A percentile compares a stretch with the other conserved stretches of the same genome.
These are phyloP conservation scores for Dionaea muscipula DNA, from an alignment of 179 eudicot genomes.

Conservation along the genomic window DNA sequence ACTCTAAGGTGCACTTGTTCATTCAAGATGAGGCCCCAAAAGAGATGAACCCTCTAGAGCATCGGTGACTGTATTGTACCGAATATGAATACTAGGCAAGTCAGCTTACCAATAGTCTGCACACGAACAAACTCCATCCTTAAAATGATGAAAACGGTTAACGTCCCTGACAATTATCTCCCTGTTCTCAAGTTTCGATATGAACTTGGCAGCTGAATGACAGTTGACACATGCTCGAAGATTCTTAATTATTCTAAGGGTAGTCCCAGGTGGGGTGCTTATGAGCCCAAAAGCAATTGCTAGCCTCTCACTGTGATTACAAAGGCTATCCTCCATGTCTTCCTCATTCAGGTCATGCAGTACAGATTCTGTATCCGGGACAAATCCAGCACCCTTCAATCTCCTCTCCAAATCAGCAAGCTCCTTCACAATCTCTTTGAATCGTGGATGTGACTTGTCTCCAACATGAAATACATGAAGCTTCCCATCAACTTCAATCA, in stretches of 20 bases:
- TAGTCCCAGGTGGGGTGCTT: slow-evolving; percentile 32
- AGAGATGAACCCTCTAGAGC: no score
- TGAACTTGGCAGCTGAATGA: slow-evolving; percentile 42
- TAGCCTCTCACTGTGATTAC: slow-evolving; percentile 43
- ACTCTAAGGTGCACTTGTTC: no score
- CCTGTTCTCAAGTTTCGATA: slow-evolving; percentile 24
- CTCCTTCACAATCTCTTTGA: slow-evolving; percentile 28
- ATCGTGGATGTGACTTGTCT: slow-evolving; percentile 45
- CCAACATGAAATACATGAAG: slow-evolving; percentile 40
- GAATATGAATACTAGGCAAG: not conserved
- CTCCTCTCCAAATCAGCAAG: slow-evolving; percentile 30
- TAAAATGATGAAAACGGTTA: slow-evolving; percentile 35
- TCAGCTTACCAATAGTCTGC: slow-evolving; percentile 34
- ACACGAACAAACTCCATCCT: slow-evolving; percentile 39
- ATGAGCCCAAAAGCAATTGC: slow-evolving; percentile 52
- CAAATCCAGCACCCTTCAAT: slow-evolving; percentile 41
- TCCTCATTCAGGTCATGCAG: slow-evolving; percentile 41
- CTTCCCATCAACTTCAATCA: slow-evolving; percentile 44
- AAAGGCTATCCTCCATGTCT: slow-evolving; percentile 33
- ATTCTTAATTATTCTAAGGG: slow-evolving; percentile 33
- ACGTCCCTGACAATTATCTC: slow-evolving; percentile 37
- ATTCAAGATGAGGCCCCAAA: no score
- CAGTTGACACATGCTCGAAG: slow-evolving; percentile 43
- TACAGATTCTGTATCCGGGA: slow-evolving; percentile 32
- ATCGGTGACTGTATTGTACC: no score